phyloP scores from a whole-genome alignment of 2,329 filamentous ascomycete genomes.

The Diaporthe velutina region DNA sequence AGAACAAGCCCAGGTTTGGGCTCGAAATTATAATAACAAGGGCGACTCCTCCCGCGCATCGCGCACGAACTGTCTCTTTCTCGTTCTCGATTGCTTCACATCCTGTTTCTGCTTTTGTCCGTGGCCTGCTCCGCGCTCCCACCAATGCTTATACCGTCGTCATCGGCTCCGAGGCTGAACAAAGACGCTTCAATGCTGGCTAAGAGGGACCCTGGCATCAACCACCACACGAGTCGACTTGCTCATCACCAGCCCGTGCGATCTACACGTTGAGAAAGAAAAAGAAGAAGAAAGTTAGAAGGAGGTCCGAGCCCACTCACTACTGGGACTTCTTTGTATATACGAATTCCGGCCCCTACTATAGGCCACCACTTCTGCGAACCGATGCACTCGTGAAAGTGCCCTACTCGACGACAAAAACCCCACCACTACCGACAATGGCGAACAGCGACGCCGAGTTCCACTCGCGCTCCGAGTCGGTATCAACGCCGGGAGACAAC shows the following conservation, averaged over 20 bases:
- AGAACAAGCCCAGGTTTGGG: slow-evolving; percentile 8
- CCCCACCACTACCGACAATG: background rate
- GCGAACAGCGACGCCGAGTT: slow-evolving; percentile 1
- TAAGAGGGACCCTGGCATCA: slow-evolving; percentile 17
- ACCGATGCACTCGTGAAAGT: background rate
- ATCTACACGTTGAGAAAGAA: background rate
- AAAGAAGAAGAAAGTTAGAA: background rate
- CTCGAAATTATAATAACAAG: slow-evolving; percentile 31
- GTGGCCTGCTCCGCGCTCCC: background rate
- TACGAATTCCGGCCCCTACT: background rate
- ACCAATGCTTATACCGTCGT: slow-evolving; percentile 18
- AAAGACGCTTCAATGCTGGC: slow-evolving; percentile 30
- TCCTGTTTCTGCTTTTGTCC: background rate
- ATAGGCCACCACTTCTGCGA: background rate
- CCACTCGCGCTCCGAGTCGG: slow-evolving; percentile 24
- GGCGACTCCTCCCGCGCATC: slow-evolving; percentile 20
- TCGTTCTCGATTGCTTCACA: slow-evolving; percentile 17
- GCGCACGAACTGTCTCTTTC: background rate
- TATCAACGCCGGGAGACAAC: slow-evolving; percentile 16
- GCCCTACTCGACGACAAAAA: slow-evolving; percentile 6
- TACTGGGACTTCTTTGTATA: background rate
- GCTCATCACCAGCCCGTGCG: slow-evolving; percentile 5
- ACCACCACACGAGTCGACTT: background rate
- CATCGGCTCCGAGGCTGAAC: slow-evolving; percentile 28
- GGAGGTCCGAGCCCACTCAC: background rate